Evolutionary conservation across 2,329 filamentous ascomycete species (phyloP).

Genomic region (Penicillium sp.): DNA sequence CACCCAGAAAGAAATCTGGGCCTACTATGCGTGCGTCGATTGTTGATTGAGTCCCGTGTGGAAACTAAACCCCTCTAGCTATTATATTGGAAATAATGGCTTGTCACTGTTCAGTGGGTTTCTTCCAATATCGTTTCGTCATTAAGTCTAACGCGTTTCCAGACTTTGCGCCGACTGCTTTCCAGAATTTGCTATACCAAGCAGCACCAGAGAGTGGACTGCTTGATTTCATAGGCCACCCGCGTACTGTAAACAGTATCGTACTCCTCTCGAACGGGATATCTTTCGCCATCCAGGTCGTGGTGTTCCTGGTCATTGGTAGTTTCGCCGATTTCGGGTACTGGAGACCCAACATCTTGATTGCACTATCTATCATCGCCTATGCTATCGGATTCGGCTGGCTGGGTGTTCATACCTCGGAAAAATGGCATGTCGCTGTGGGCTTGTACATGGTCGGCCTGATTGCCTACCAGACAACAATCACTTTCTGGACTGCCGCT

Average conservation of each 20-base stretch:
- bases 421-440: constrained; percentile 62
- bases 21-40: constrained; percentile 53
- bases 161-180: constrained; percentile 64
- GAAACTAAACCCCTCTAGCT: constrained; percentile 42
- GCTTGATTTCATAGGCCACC: constrained; percentile 58
- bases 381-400: constrained; percentile 68
- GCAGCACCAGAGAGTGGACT: constrained; percentile 58
- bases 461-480: constrained; percentile 66
- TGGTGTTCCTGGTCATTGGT: constrained; percentile 51
- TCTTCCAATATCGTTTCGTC: not conserved
- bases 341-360: constrained; percentile 64
- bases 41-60: not conserved
- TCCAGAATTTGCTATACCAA: constrained; percentile 65
- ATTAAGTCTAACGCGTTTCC: not conserved
- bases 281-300: constrained; percentile 67
- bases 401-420: constrained; percentile 63
- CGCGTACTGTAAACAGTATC: constrained; percentile 65
- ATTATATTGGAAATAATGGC: constrained; percentile 70
- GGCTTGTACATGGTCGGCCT: constrained; percentile 68
- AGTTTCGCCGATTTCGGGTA: constrained; percentile 64
- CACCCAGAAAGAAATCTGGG: constrained; percentile 57
- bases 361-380: constrained; percentile 62
- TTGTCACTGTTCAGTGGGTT: constrained; percentile 58
- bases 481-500: constrained; percentile 70
- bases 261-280: constrained; percentile 68